Percentiles rank a stretch among this genome's conserved stretches.
Conservation (phyloP, 257 asterid genomes). For the Solanum chaucha region DNA sequence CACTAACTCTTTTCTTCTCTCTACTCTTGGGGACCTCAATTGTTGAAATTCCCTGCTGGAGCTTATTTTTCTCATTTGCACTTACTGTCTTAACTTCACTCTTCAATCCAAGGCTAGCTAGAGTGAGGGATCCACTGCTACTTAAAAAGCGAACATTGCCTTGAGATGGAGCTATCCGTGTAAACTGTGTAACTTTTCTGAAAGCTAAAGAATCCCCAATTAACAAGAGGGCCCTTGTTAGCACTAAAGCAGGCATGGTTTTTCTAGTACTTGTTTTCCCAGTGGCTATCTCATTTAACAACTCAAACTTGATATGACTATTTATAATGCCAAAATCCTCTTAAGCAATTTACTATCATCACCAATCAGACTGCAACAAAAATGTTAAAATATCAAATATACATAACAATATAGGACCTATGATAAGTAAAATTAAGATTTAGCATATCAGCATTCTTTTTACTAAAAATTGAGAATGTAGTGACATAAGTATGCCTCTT, state of each 20-base stretch:
- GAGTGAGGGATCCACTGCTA: constrained; percentile 51
- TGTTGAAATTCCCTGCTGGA: constrained; percentile 40
- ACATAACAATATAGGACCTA: background rate
- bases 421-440: background rate
- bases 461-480: background rate
- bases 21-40: constrained; percentile 48
- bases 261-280: background rate
- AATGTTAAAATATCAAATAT: background rate
- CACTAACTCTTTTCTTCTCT: constrained; percentile 26
- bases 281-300: constrained; percentile 2
- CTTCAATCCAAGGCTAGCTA: constrained; percentile 59
- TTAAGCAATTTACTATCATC: background rate
- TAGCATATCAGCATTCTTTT: background rate
- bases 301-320: background rate
- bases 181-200: constrained; percentile 22
- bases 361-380: background rate
- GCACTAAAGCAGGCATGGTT: constrained; percentile 35
- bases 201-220: constrained; percentile 27
- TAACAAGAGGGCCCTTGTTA: constrained; percentile 9
- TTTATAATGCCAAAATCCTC: background rate
- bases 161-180: constrained; percentile 28
- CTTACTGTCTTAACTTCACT: constrained; percentile 11
- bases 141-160: constrained; percentile 23
- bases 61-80: constrained; percentile 45
- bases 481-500: background rate